Base-by-base conservation (phyloP, 208 protist genomes). In the Trypanosoma vivax region DNA sequence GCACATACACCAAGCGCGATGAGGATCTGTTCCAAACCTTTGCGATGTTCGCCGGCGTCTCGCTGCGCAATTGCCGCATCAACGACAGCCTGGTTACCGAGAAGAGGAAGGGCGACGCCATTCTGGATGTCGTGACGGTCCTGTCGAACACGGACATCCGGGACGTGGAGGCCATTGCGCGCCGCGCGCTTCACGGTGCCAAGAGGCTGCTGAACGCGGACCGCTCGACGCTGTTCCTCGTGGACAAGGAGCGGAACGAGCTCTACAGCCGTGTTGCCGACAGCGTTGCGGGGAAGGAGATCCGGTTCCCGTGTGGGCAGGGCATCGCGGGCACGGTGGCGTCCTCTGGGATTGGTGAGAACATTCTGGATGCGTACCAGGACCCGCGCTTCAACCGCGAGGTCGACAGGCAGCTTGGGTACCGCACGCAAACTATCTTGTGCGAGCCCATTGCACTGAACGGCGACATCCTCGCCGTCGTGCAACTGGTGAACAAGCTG, bases 401-500 rank as follows among this genome's bases (percentile, higher is more conserved):
- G 5, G 65, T 86, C 31, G 79, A 91, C 57, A 81, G 79, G 53
- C 60, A 57, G 27, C 83, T 70, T 11, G 83, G 83, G 9, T 84
- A 85, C 52, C 64, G 65, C 60, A 83, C 79, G 2, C 66, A 92
- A 45, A 79, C 76, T 6, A 35, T 39, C 9, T 34, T 59, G 16
- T 46, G 28, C 27, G 65, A 83, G 70, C 83, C 83, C 19, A 81
- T 90, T 41, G 53, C 75, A 19, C 66, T 91, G 39, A 78, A 88
- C 56, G 73, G 73, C 43, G 80, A 89, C 30, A 76, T 92, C 50
- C 76, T 92, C 41, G 84, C 84, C 1, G 84, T 92, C n/a, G 79
- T 86, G 42, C 85, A 92, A 54, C 72, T 92, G 5, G 78, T 92
- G 24, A 92, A 92, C 60, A 92, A 92, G 57, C 41, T 92, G 18